Evolutionary conservation across 371 early-diverging fungal genomes (phyloP).

Genomic region (Parasitella parasitica): DNA sequence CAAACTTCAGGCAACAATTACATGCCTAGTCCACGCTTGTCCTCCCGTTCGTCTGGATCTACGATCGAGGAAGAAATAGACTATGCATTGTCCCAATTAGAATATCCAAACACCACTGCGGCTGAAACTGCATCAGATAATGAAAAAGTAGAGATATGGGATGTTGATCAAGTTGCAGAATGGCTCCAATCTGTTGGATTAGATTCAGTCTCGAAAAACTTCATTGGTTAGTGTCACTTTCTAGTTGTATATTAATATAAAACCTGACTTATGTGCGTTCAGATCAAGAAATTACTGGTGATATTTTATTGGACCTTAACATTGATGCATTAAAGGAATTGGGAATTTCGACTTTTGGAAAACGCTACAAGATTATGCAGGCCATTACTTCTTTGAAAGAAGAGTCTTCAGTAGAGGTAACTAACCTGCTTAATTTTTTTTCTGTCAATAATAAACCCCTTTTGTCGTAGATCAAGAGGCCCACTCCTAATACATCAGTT

Average conservation of each 20-base stretch:
- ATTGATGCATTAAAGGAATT: constrained; percentile 69
- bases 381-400: constrained; percentile 60
- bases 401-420: constrained; percentile 4
- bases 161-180: constrained; percentile 40
- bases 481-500: constrained; percentile 23
- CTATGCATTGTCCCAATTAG: constrained; percentile 25
- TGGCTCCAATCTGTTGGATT: constrained; percentile 58
- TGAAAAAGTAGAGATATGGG: constrained; percentile 36
- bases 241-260: background rate
- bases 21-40: constrained; percentile 18
- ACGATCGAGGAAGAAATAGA: constrained; percentile 36
- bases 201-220: constrained; percentile 50
- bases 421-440: too few species aligned
- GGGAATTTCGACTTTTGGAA: constrained; percentile 68
- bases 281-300: constrained; percentile 75
- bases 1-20: background rate
- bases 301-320: constrained; percentile 64
- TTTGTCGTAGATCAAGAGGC: background rate
- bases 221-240: constrained; percentile 45
- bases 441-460: background rate
- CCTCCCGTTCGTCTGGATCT: constrained; percentile 19
- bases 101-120: background rate
- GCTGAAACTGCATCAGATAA: background rate
- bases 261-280: background rate
- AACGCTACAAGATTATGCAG: constrained; percentile 69